phyloP scores from a whole-genome alignment of 1,284 basidiomycete genomes.

The Anthracocystis walkeri region DNA sequence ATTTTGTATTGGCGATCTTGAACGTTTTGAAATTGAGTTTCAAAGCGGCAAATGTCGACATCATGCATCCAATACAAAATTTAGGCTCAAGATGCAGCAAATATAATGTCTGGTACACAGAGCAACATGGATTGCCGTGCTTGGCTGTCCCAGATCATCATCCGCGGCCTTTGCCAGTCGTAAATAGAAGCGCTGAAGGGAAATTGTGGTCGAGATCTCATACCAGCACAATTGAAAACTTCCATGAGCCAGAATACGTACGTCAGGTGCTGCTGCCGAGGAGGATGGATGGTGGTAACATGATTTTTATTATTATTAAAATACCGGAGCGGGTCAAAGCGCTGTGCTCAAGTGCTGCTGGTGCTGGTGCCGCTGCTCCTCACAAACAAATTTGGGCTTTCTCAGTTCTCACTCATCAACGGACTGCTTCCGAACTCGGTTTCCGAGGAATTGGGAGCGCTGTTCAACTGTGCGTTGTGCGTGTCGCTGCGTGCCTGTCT shows the following conservation, averaged over 20 bases:
- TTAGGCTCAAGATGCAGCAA: conserved; percentile 16
- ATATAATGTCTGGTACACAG: background rate
- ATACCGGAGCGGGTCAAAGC: conserved; percentile 6
- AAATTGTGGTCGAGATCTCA: too few relatives aligned
- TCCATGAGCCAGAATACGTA: too few relatives aligned
- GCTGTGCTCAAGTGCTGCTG: background rate
- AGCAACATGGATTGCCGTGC: too few relatives aligned
- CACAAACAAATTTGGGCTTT: background rate
- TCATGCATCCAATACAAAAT: conserved; percentile 14
- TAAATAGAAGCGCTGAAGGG: too few relatives aligned
- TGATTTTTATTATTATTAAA: background rate
- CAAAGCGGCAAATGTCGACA: background rate
- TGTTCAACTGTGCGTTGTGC: conserved; percentile 2
- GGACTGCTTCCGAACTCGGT: background rate
- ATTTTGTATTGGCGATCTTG: conserved; percentile 34
- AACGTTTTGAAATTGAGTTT: background rate
- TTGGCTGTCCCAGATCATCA: too few relatives aligned
- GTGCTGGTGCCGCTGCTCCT: too few relatives aligned
- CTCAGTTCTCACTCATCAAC: conserved; percentile 4
- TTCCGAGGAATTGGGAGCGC: background rate
- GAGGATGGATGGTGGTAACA: too few relatives aligned
- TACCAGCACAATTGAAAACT: too few relatives aligned
- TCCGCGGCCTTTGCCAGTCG: too few relatives aligned
- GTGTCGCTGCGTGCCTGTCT: background rate
- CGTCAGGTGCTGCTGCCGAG: too few relatives aligned